Percentiles rank a stretch among this genome's conserved stretches.
Conservation (phyloP, 2,329 filamentous ascomycete species). For the Claviceps arundinis region DNA sequence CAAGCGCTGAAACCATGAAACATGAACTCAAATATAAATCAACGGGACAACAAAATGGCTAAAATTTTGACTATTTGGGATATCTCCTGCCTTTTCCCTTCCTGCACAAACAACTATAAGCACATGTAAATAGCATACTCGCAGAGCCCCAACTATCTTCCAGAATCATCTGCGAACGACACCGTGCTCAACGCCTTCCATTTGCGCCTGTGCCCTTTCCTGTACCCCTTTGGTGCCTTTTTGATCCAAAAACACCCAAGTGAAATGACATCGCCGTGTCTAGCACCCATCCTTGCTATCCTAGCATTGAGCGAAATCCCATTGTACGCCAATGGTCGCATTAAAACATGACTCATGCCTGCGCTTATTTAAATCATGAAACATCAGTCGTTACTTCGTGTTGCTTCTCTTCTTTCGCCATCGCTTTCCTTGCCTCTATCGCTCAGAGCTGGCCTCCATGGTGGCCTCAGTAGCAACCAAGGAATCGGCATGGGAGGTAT, state of each 20-base stretch:
- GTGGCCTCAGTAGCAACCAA: constrained; percentile 46
- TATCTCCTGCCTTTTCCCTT: neutral
- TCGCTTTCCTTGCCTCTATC: neutral
- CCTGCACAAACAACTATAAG: neutral
- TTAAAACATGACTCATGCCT: neutral
- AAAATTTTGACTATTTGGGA: neutral
- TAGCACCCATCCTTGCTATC: neutral
- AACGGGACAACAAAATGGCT: no score
- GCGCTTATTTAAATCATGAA: neutral
- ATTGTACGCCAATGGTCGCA: neutral
- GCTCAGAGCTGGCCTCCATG: constrained; percentile 27
- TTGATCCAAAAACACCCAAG: no score
- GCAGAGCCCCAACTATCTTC: neutral
- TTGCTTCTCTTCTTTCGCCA: neutral
- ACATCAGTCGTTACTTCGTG: neutral
- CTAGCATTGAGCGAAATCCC: neutral
- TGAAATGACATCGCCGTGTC: neutral
- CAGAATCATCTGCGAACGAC: neutral
- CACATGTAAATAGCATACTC: neutral
- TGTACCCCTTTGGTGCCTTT: no score
- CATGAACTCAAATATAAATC: no score
- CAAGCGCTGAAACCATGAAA: no score
- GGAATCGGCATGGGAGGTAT: constrained; percentile 50
- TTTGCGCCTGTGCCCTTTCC: no score
- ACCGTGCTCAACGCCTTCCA: neutral